Evolutionary conservation across 1,284 basidiomycete species (phyloP), one percentile per base, ranked within the genome.

Genomic region (Bondarzewia mesenterica): DNA sequence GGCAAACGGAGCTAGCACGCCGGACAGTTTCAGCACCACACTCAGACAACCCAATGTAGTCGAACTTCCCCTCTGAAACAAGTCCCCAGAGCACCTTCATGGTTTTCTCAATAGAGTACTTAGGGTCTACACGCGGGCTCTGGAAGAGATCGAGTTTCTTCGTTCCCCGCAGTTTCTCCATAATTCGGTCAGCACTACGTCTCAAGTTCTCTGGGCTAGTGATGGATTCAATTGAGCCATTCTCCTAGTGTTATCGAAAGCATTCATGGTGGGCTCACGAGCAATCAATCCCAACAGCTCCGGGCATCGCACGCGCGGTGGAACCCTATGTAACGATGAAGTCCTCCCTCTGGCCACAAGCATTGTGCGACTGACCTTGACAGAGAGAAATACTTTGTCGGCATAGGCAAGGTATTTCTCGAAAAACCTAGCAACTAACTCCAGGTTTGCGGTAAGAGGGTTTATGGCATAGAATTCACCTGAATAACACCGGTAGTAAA

Each of bases 381-480:
- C 67, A 16, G 67, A 75, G 22, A 82, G 61, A 50, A 75, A 68
- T 14, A 73, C 66, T 58, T 68, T 74, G 29, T 74, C 70, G 7
- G 66, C 69, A 59, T 78, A 75, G 45, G 74, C 71, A 0, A 78
- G 78, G 58, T 80, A 72, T 43, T 68, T 68, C 15, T 67, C 66
- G 54, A 69, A 75, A 57, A 73, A 75, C 15, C 69, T 63, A 3
- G 67, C 58, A 16, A 76, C 46, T 5, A 74, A 57, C 53, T 72
- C 63, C 1, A 74, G 59, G 56, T 74, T 75, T 20, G 59, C 66
- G 7, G 65, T 59, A 0, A 58, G 54, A 8, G 64, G 53, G 7
- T 61, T 57, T 7, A 60, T 52, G 5, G 65, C 71, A 51, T 76
- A 75, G 57, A 75, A 74, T 26, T 72, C 69, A 36, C 62, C 71